Evolutionary conservation across 192 early-diverging fungal genomes (phyloP).

Genomic region (Coemansia sp.): DNA sequence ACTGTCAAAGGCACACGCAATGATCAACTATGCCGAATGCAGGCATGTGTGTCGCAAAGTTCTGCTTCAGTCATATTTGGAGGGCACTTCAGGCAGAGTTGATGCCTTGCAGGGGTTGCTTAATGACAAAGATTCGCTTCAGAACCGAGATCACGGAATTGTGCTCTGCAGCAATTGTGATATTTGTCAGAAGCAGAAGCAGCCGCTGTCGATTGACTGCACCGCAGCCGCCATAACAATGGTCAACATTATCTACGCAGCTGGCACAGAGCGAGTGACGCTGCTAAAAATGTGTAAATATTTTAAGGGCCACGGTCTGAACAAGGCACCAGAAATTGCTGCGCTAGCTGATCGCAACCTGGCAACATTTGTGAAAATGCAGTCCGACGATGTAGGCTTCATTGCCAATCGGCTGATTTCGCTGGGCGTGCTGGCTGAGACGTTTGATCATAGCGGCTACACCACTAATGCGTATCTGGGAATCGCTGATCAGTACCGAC

Average conservation of each 20-base stretch:
- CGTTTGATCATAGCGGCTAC: constrained; percentile 65
- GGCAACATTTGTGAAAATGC: constrained; percentile 18
- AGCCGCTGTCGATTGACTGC: constrained; percentile 53
- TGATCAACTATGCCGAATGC: constrained; percentile 66
- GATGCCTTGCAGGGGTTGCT: constrained; percentile 25
- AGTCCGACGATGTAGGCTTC: constrained; percentile 53
- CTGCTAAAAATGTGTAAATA: constrained; percentile 34
- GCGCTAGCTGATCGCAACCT: constrained; percentile 28
- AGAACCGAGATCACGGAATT: constrained; percentile 1
- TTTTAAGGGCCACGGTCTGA: constrained; percentile 25
- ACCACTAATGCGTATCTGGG: constrained; percentile 60
- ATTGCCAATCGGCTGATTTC: constrained; percentile 59
- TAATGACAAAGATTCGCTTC: background rate
- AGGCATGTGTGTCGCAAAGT: constrained; percentile 61
- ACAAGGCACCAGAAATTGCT: constrained; percentile 22
- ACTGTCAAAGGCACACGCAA: constrained; percentile 59
- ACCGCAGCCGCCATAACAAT: constrained; percentile 29
- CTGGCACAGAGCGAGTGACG: constrained; percentile 33
- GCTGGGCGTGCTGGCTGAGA: constrained; percentile 57
- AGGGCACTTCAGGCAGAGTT: constrained; percentile 20
- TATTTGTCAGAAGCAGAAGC: constrained; percentile 14
- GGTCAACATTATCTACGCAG: constrained; percentile 24
- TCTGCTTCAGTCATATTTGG: constrained; percentile 61
- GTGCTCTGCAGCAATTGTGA: constrained; percentile 54
- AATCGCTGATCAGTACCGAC: constrained; percentile 15